Base-by-base conservation (phyloP, 1,284 basidiomycete species). In the Cutaneotrichosporon mucoides region DNA sequence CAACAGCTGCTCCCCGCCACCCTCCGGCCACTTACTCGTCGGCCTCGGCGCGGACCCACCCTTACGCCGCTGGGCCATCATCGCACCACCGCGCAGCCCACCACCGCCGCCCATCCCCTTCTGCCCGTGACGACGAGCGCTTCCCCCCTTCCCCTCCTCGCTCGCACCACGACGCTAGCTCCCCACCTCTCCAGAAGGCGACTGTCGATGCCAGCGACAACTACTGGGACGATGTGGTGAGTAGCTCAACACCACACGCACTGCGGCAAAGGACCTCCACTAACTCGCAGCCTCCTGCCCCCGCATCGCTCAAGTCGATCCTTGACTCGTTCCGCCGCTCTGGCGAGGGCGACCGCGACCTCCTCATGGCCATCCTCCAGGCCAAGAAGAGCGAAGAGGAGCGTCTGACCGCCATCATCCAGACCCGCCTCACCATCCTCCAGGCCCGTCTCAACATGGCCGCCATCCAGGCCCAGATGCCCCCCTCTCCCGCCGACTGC, bases 331-430 rank as follows among this genome's bases (percentile, higher is more conserved):
- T 92, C 80, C 84, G 84, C 64, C 79, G 84, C 44, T 88, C 86
- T 68, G 91, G 91, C 59, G 89, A 92, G 65, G 91, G 90, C 50
- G 91, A 94, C 81, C 83, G 90, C 42, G 90, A 92, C 57, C 87
- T 92, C 84, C 81, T 94, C 34, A 82, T 93, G 51, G 85, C 89
- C 66, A 89, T 94, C 82, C 81, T 94, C 55, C 89, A 87, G 64
- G 90, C 91, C 73, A 93, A 94, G 80, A 84, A 86, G 61, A 86
- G 90, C 33, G 91, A 94, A 73, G 91, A 94, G 74, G 88, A 75
- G 71, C 70, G 75, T 24, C 66, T 77, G 16, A 75, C 75, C 1
- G 65, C 75, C n/a, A 64, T 77, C 46, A 74, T 76, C 44, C 73
- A 74, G 57, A 76, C 74, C 38, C 70, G 74, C 47, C 63, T 77